Evolutionary conservation across 768 basidiomycete species (phyloP).

Genomic region (Hypholoma fasciculare): DNA sequence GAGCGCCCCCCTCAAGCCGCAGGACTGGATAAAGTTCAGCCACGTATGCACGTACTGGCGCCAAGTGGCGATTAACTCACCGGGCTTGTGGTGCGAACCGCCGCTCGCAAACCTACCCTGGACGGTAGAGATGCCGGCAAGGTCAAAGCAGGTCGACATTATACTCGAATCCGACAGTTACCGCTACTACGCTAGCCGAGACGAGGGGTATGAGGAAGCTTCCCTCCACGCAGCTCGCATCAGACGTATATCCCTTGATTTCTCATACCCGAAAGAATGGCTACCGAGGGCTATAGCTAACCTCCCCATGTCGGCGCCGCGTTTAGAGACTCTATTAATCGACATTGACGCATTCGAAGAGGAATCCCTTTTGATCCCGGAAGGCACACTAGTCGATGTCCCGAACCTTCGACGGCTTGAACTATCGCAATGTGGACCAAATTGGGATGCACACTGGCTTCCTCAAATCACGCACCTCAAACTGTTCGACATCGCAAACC

Average conservation of each 20-base stretch:
- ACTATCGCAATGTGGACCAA: no score
- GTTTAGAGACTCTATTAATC: neutral
- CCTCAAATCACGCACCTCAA: no score
- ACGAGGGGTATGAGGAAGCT: neutral
- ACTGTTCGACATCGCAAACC: no score
- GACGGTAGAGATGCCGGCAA: neutral
- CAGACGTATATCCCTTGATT: neutral
- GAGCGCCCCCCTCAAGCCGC: neutral
- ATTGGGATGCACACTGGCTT: no score
- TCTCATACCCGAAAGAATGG: neutral
- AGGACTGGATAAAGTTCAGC: neutral
- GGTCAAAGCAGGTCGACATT: neutral
- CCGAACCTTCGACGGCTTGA: no score
- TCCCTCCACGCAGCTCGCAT: neutral
- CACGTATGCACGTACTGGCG: neutral
- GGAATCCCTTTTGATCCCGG: no score
- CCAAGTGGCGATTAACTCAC: neutral
- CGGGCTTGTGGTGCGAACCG: neutral
- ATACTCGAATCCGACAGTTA: no score
- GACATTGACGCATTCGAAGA: no score
- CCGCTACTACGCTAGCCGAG: no score
- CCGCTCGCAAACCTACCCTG: neutral
- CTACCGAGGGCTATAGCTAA: neutral
- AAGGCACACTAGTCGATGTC: no score
- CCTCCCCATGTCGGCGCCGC: neutral